A percentile compares a stretch with the other conserved stretches of the same genome.
Conservation (phyloP, 73 alveolate genomes). For the Paramecium pentaurelia region DNA sequence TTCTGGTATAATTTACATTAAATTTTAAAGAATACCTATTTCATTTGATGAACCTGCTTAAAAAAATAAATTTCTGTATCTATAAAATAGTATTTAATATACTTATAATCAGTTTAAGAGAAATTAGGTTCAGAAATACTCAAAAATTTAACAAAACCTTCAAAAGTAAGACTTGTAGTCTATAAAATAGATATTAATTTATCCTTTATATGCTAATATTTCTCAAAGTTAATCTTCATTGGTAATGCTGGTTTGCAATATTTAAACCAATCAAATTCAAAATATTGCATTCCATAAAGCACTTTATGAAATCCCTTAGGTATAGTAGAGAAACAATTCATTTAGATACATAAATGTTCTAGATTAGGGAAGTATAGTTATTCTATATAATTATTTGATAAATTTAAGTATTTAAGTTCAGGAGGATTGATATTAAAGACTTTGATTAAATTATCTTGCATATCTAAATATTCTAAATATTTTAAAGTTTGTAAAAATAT, state of each 20-base stretch:
- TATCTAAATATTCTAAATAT: slow-evolving; percentile 21
- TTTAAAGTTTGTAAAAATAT: neutral
- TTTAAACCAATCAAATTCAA: slow-evolving; percentile 89
- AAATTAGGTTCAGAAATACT: slow-evolving; percentile 47
- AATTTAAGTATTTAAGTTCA: slow-evolving; percentile 13
- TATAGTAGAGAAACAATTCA: slow-evolving; percentile 70
- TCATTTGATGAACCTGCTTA: slow-evolving; percentile 52
- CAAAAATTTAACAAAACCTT: slow-evolving; percentile 44
- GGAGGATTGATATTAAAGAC: neutral
- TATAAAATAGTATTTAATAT: slow-evolving; percentile 48
- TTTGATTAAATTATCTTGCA: neutral
- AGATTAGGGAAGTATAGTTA: slow-evolving; percentile 47
- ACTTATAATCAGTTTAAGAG: slow-evolving; percentile 58
- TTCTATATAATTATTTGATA: slow-evolving; percentile 21
- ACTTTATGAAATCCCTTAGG: slow-evolving; percentile 75
- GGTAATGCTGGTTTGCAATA: slow-evolving; percentile 83
- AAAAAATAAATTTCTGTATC: slow-evolving; percentile 68
- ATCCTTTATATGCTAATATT: slow-evolving; percentile 63
- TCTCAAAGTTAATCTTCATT: slow-evolving; percentile 61
- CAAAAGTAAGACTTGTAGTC: neutral
- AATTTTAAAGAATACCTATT: neutral
- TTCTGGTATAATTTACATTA: neutral
- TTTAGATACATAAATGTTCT: slow-evolving; percentile 66
- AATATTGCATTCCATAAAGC: slow-evolving; percentile 68
- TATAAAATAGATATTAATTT: slow-evolving; percentile 37